Evolutionary conservation across 768 basidiomycete genomes (phyloP), one percentile per base, ranked within the genome.

Genomic region (Tylopilus felleus): DNA sequence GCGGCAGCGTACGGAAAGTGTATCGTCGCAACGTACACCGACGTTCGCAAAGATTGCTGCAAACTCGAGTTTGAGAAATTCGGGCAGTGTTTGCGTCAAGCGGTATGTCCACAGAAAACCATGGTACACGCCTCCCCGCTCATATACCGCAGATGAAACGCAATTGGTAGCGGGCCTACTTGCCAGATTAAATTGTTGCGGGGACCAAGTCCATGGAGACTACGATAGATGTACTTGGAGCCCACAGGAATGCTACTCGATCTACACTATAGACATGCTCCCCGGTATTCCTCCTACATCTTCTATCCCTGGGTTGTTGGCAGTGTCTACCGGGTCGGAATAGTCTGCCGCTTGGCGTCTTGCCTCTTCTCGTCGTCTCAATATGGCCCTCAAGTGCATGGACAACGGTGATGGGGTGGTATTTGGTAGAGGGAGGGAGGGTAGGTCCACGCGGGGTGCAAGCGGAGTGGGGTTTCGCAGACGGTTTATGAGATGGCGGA

Each of bases 1-100:
- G 93, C 94, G 25, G 70, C 82, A 4, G 76, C 72, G 6, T 99
- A 99, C 67, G 96, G 93, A 22, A 87, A 87, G 75, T 99, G 96
- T 71, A 85, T 98, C 43, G 75, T 88, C 27, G 80, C 83, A 2
- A 81, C 81, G 5, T 96, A 97, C 70, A 82, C 82, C 27, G 96
- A 98, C 57, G 86, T 93, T 6, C 81, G 75, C 55, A 88, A 88
- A 68, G 90, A 91, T 61, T 81, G 84, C 61, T 99, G 96, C 74
- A 82, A 82, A 47, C 79, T 80, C 2, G 93, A 98, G 71, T 98
- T 97, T 57, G 76, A 76, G 13, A 82, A 81, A 58, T 99, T 98
- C 70, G 87, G 85, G 38, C 75, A 80, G 29, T 99, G 96, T 69
- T 71, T 99, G 29, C 83, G 84, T 44, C 75, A 82, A 59, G 85